Conservation (phyloP, 352 stramenopile genomes). For the Phytophthora nicotianae region DNA sequence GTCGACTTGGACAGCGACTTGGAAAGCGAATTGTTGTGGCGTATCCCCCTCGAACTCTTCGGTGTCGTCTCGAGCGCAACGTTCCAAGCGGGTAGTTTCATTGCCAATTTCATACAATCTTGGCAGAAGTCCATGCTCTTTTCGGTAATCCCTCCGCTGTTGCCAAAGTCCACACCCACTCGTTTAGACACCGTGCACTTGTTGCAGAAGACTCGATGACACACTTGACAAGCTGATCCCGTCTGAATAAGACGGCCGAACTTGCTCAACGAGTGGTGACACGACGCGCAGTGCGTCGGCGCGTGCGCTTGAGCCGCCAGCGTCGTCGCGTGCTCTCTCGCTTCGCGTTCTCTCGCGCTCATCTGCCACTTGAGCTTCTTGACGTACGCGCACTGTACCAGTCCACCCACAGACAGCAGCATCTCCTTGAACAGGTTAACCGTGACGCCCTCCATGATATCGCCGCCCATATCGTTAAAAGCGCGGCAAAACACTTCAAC, state of each 20-base stretch:
- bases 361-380: slow-evolving; percentile 74
- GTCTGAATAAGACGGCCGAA: slow-evolving; percentile 32
- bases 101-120: slow-evolving; percentile 47
- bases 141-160: slow-evolving; percentile 36
- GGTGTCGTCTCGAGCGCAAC: slow-evolving; percentile 42
- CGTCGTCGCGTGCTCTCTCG: slow-evolving; percentile 22
- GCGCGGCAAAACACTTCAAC: slow-evolving; percentile 58
- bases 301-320: slow-evolving; percentile 18
- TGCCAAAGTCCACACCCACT: slow-evolving; percentile 40
- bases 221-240: slow-evolving; percentile 37
- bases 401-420: slow-evolving; percentile 35
- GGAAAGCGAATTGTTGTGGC: slow-evolving; percentile 14
- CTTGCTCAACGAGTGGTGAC: slow-evolving; percentile 37
- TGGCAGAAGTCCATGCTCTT: slow-evolving; percentile 58
- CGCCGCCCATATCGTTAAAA: slow-evolving; percentile 49
- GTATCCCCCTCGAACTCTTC: slow-evolving; percentile 1
- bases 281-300: slow-evolving; percentile 31
- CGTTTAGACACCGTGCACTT: slow-evolving; percentile 51
- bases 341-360: slow-evolving; percentile 28
- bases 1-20: slow-evolving; percentile 28
- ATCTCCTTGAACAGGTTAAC: slow-evolving; percentile 45
- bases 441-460: slow-evolving; percentile 41
- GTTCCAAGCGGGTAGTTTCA: slow-evolving; percentile 43
- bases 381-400: slow-evolving; percentile 55
- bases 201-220: slow-evolving; percentile 39